Evolutionary conservation across 805 yeast genomes (phyloP), one percentile per base, ranked within the genome.

Genomic region (Candida saitoana): DNA sequence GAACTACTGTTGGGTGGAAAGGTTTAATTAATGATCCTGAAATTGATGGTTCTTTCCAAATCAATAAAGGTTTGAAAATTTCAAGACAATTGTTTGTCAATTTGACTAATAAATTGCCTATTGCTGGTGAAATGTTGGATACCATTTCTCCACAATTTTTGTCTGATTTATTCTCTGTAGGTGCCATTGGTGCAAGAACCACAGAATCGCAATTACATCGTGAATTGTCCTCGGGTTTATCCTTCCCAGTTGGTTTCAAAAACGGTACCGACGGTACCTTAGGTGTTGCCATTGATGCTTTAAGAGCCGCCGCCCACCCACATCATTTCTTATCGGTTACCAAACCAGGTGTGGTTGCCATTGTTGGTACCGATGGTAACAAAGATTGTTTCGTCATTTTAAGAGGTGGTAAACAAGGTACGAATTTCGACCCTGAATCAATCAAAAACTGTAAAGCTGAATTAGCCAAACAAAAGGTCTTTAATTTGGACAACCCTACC

Each of bases 1-100:
- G 99, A 69, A 91, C 99, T 39, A 91, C 98, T 20, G 98, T 93
- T 36, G 99, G 99, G 46, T 91, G 99, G 99, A 91, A 91, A 70
- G 99, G 99, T 53, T 75, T 91, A 51, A 93, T 91, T 57, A 91
- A 91, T 62, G 99, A 91, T 65, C 99, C 99, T 24, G 96, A 93
- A 57, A 84, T 91, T 55, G 95, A 91, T 64, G 87, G 87, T 46
- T 75, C 95, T 40, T 91, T 87, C 80, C 80, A 89, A 55, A 91
- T 91, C 63, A 91, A 91, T 74, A 90, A 91, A 69, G 99, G 99
- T 55, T 76, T 91, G 52, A 76, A 91, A 59, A 82, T 89, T 46
- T 76, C 97, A 4, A 80, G 99, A 65, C 84, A 86, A 51, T 77
- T 91, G 73, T 91, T 87, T 67, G 82, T 81, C 32, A 80, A 86